Evolutionary conservation across 768 basidiomycete species (phyloP).

Genomic region (Russula sp.): DNA sequence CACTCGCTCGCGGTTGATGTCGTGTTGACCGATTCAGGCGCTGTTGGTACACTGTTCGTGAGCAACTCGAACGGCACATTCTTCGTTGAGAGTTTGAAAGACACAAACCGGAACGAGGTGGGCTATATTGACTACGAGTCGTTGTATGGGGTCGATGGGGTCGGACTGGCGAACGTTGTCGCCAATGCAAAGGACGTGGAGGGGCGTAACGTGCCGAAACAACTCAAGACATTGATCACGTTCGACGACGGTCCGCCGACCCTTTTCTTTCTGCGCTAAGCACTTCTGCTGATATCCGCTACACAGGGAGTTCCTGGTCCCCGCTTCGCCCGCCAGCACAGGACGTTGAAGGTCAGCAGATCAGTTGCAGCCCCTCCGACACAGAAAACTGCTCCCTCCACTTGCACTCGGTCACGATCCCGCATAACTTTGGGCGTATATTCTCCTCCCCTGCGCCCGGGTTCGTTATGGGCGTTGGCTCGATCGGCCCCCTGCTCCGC

Average conservation of each 20-base stretch:
- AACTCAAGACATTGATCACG: constrained; percentile 72
- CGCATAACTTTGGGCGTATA: constrained; percentile 90
- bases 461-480: constrained; percentile 94
- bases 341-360: constrained; percentile 54
- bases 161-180: constrained; percentile 87
- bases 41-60: constrained; percentile 88
- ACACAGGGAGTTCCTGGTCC: constrained; percentile 63
- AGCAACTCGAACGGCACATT: constrained; percentile 95
- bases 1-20: constrained; percentile 96
- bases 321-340: constrained; percentile 48
- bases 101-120: constrained; percentile 83
- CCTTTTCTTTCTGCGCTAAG: not conserved
- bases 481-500: constrained; percentile 58
- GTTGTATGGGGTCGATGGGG: constrained; percentile 78
- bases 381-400: constrained; percentile 71
- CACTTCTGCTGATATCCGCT: not conserved
- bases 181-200: constrained; percentile 80
- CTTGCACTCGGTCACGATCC: constrained; percentile 84
- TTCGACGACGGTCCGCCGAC: constrained; percentile 70
- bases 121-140: constrained; percentile 95
- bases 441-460: constrained; percentile 96
- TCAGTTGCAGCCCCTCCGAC: constrained; percentile 55
- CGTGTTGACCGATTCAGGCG: constrained; percentile 54
- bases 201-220: constrained; percentile 57
- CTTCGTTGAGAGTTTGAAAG: constrained; percentile 84